These are phyloP conservation scores for Chalciporus piperatus DNA, from an alignment of 768 basidiomycete species.

Conservation along the genomic window DNA sequence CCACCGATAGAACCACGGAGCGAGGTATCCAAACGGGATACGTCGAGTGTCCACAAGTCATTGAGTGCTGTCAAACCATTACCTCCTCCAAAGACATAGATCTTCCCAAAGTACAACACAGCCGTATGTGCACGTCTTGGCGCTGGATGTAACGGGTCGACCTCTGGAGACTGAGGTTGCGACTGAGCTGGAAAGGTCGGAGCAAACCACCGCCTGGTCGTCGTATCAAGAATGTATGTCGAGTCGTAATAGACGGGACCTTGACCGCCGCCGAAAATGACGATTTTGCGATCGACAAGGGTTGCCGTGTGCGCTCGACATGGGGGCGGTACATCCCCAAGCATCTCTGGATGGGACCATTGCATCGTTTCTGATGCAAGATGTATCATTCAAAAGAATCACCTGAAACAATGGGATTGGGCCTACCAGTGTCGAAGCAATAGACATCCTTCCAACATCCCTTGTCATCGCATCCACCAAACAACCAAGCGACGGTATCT, in stretches of 20 bases:
- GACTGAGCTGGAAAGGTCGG: constrained; percentile 35
- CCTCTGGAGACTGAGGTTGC: constrained; percentile 3
- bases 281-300: constrained; percentile 72
- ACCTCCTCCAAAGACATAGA: constrained; percentile 93
- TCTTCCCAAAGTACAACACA: constrained; percentile 63
- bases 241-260: constrained; percentile 80
- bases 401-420: background rate
- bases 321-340: constrained; percentile 78
- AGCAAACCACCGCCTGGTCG: constrained; percentile 61
- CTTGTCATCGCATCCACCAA: constrained; percentile 86
- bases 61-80: constrained; percentile 88
- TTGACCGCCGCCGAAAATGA: constrained; percentile 86
- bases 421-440: constrained; percentile 78
- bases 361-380: constrained; percentile 71
- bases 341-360: constrained; percentile 76
- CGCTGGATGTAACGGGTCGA: constrained; percentile 40
- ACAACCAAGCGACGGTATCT: constrained; percentile 80
- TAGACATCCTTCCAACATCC: constrained; percentile 74
- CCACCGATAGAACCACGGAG: constrained; percentile 10
- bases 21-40: constrained; percentile 40
- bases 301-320: constrained; percentile 89
- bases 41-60: constrained; percentile 86
- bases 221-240: constrained; percentile 80
- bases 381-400: constrained; percentile 1
- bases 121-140: constrained; percentile 88